These are phyloP conservation scores for Escovopsis sp. DNA, from an alignment of 2,329 filamentous ascomycete species.

Conservation along the genomic window DNA sequence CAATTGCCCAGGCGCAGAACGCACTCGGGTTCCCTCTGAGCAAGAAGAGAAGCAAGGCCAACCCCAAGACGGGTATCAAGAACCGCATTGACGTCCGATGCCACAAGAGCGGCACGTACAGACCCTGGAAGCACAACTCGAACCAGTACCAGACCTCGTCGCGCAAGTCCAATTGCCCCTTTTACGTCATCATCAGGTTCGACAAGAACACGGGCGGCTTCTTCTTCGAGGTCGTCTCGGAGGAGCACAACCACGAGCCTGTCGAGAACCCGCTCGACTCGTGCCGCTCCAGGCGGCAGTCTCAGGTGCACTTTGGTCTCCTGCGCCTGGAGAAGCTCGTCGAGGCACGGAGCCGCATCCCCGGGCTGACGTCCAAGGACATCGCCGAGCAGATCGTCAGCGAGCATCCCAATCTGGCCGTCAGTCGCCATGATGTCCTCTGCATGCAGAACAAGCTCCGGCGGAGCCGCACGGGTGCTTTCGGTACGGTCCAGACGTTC, in stretches of 20 bases:
- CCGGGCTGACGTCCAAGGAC: neutral
- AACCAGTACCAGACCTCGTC: neutral
- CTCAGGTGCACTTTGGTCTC: neutral
- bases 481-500: neutral
- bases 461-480: neutral
- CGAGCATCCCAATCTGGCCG: neutral
- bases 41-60: neutral
- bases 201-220: neutral
- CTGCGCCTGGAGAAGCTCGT: neutral
- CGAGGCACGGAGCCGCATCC: neutral
- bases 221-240: neutral
- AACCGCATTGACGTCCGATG: neutral
- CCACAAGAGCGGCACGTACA: neutral
- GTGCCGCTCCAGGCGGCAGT: neutral
- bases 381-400: constrained; percentile 1
- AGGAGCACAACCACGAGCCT: neutral
- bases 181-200: constrained; percentile 1
- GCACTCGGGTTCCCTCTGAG: neutral
- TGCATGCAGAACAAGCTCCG: neutral
- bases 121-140: neutral
- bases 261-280: neutral
- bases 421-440: neutral
- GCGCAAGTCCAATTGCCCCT: neutral
- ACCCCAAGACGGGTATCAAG: neutral
- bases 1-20: neutral